These are phyloP conservation scores for Colletotrichum higginsianum DNA, from an alignment of 2,329 filamentous ascomycete species.

Conservation along the genomic window DNA sequence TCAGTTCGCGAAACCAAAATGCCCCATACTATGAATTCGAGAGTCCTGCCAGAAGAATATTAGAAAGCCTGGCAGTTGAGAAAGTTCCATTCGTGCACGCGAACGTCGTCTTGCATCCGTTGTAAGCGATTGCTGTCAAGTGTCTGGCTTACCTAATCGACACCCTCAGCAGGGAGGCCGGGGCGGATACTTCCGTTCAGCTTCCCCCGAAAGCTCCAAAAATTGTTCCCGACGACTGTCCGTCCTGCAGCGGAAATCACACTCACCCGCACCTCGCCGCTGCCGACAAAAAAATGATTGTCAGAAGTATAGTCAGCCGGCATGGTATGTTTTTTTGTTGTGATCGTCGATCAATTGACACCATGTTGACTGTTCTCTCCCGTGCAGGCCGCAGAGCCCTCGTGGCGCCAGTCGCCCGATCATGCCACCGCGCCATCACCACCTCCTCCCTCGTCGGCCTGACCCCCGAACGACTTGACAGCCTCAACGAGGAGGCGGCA, in stretches of 20 bases:
- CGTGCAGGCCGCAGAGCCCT: conserved; percentile 67
- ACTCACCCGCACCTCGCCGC: conserved; percentile 60
- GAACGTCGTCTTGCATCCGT: not conserved
- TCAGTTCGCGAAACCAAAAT: not conserved
- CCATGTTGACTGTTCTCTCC: not conserved
- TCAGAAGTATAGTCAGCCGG: conserved; percentile 68
- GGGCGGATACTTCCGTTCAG: conserved; percentile 37
- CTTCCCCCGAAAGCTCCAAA: conserved; percentile 39
- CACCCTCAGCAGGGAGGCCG: not conserved
- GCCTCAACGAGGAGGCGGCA: conserved; percentile 41
- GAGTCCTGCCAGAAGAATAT: no score
- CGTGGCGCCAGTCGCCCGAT: conserved; percentile 59
- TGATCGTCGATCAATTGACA: conserved; percentile 42
- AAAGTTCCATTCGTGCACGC: not conserved
- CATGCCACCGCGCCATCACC: conserved; percentile 58
- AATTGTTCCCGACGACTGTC: conserved; percentile 37
- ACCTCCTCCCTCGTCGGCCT: conserved; percentile 50
- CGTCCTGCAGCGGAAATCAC: conserved; percentile 47
- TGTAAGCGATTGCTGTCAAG: not conserved
- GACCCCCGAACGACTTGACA: conserved; percentile 46
- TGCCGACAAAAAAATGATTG: conserved; percentile 65
- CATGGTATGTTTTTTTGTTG: conserved; percentile 61
- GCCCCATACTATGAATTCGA: no score
- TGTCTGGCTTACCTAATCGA: conserved; percentile 30
- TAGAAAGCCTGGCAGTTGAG: accelerated